Conservation (phyloP, 192 early-diverging fungal species). For the Pilaira anomala region DNA sequence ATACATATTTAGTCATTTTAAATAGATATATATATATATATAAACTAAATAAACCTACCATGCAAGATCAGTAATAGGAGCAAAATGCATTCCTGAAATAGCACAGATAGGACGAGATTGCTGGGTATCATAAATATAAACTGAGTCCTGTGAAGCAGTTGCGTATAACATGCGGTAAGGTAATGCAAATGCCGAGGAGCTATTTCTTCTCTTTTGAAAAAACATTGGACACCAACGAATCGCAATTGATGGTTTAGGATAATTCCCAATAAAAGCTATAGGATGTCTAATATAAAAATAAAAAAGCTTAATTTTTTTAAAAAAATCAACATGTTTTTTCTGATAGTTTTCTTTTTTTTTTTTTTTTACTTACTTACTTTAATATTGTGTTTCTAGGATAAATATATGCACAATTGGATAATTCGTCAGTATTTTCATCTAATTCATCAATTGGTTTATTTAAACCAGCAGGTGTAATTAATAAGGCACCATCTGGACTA, state of each 20-base stretch:
- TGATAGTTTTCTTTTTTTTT: neutral
- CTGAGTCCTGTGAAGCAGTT: slow-evolving; percentile 77
- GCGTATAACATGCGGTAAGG: slow-evolving; percentile 82
- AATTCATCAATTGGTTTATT: slow-evolving; percentile 39
- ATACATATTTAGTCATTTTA: neutral
- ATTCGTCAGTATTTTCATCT: slow-evolving; percentile 25
- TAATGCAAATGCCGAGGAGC: slow-evolving; percentile 36
- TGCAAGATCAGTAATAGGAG: slow-evolving; percentile 83
- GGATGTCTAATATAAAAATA: slow-evolving; percentile 51
- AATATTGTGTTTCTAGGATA: slow-evolving; percentile 61
- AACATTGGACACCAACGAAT: slow-evolving; percentile 66
- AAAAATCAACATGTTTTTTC: neutral
- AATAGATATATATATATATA: neutral
- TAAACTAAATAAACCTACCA: too few relatives aligned
- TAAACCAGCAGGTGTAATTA: slow-evolving; percentile 79
- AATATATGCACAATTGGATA: slow-evolving; percentile 61
- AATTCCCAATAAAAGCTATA: slow-evolving; percentile 63
- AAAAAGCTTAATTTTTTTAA: neutral
- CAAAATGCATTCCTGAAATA: slow-evolving; percentile 81
- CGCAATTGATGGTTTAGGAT: slow-evolving; percentile 75
- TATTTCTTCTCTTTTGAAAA: slow-evolving; percentile 42
- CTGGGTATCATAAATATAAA: slow-evolving; percentile 88
- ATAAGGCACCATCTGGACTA: slow-evolving; percentile 83
- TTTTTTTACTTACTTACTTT: slow-evolving; percentile 31
- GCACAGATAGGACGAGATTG: slow-evolving; percentile 65